Evolutionary conservation across 2,329 filamentous ascomycete species (phyloP), one percentile per base, ranked within the genome.

Genomic region (Daldinia sp.): DNA sequence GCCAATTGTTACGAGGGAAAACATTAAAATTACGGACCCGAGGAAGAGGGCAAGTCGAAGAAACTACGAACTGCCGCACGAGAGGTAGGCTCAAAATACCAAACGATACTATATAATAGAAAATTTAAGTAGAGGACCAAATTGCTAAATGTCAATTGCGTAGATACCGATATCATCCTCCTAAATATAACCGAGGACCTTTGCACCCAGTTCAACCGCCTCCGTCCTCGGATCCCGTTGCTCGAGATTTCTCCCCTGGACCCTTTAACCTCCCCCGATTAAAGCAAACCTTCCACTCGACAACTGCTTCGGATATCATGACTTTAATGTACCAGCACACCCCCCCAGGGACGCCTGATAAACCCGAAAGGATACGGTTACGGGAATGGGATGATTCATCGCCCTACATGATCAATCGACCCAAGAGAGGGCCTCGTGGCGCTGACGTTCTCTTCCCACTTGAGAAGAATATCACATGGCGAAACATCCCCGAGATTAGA

Each of bases 141-240:
- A 17, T 60, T 67, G 13, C 55, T 59, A 9, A 59, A 58, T 3
- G 11, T 39, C 43, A 39, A 21, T 3, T 32, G 25, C 23, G 13
- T 41, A 96, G 94, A 84, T 99, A 98, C 81, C 92, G 96, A 79
- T 98, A 91, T 79, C 93, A 94, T 68, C 90, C 94, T 51, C 95
- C 95, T 67, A 95, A 94, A 81, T 99, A 94, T 85, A 89, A 97
- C 78, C 92, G 94, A 73, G 95, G 95, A 58, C 94, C 94, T 67
- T 84, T 98, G 21, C 94, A 98, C 76, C 95, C 95, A 51, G 88
- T 97, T 73, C 93, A 97, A 80, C 91, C 93, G 61, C 94, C 93
- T n/a, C 85, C 88, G 35, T 86, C 89, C 52, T 95, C 94, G 66
- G 92, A 97, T 73, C 94, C 94, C 0, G 86, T 90, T 25, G 97